Conservation (phyloP, 129 eudicot species). For the Erigeron canadensis region DNA sequence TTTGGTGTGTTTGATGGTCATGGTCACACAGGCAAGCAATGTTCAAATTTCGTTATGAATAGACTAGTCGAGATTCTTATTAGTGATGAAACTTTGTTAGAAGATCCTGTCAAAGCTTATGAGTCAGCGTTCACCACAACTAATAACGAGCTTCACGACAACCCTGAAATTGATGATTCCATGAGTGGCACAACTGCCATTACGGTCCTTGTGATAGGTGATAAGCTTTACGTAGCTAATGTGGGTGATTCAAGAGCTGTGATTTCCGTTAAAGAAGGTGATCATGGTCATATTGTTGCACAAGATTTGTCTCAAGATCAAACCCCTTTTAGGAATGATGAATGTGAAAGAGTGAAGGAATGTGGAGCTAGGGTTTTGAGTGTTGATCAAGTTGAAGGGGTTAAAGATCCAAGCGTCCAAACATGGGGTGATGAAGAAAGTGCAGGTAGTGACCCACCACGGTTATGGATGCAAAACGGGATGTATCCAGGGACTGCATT, state of each 20-base stretch:
- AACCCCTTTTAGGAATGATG: conserved; percentile 89
- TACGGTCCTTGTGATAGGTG: conserved; percentile 74
- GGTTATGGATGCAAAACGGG: conserved; percentile 87
- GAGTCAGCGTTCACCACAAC: conserved; percentile 50
- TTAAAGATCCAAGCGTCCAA: conserved; percentile 81
- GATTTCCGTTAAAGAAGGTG: conserved; percentile 61
- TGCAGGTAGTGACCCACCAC: conserved; percentile 87
- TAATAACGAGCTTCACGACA: conserved; percentile 67
- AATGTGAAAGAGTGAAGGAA: conserved; percentile 78
- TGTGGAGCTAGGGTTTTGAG: conserved; percentile 96
- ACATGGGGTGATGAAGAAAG: conserved; percentile 96
- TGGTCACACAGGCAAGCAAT: conserved; percentile 69
- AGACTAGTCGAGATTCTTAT: conserved; percentile 62
- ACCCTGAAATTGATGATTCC: conserved; percentile 70
- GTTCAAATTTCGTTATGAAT: conserved; percentile 69
- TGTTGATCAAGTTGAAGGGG: conserved; percentile 98
- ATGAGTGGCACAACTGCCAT: conserved; percentile 99
- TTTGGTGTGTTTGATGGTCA: conserved; percentile 98
- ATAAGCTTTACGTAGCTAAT: conserved; percentile 82
- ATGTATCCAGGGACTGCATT: conserved; percentile 98
- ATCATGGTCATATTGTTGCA: conserved; percentile 44
- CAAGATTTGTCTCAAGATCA: conserved; percentile 82
- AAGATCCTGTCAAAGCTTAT: conserved; percentile 79
- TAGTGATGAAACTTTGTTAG: conserved; percentile 48
- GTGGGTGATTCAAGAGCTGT: conserved; percentile 99